These are phyloP conservation scores for Calophaca sinica DNA, from an alignment of 306 rosid genomes.

Conservation along the genomic window DNA sequence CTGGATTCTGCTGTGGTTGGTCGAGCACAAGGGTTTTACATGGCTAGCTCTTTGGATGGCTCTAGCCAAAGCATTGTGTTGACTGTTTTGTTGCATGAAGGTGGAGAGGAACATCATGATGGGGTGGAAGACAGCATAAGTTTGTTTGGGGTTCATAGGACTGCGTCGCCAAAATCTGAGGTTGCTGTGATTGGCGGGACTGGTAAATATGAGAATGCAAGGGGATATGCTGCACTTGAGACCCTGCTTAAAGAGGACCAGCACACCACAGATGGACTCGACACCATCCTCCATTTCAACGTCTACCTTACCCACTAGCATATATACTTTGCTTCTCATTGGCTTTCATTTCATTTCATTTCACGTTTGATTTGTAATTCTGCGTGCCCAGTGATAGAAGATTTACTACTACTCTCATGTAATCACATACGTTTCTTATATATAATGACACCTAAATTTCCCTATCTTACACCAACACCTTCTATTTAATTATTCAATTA, in stretches of 20 bases:
- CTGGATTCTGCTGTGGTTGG: slow-evolving; percentile 66
- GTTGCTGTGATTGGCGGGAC: slow-evolving; percentile 84
- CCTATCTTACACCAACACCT: background rate
- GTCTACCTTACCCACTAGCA: slow-evolving; percentile 60
- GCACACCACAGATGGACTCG: slow-evolving; percentile 75
- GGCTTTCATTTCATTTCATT: background rate
- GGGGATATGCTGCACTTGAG: slow-evolving; percentile 71
- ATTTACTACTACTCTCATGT: background rate
- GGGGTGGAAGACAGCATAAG: slow-evolving; percentile 72
- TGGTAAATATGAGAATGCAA: slow-evolving; percentile 76
- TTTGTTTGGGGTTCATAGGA: slow-evolving; percentile 82
- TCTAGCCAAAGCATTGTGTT: slow-evolving; percentile 67
- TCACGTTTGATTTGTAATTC: slow-evolving; percentile 1
- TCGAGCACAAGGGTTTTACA: slow-evolving; percentile 71
- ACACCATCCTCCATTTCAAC: slow-evolving; percentile 68
- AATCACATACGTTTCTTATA: background rate
- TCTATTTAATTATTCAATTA: no score
- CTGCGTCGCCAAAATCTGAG: slow-evolving; percentile 64
- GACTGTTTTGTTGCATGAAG: slow-evolving; percentile 53
- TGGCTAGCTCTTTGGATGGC: slow-evolving; percentile 83
- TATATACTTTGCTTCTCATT: background rate
- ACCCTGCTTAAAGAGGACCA: slow-evolving; percentile 67
- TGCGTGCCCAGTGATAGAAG: background rate
- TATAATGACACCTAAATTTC: background rate
- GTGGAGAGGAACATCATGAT: slow-evolving; percentile 29